Evolutionary conservation across 164 flowering plant species (phyloP), one percentile per base, ranked within the genome.

Genomic region (Dillenia suffruticosa): DNA sequence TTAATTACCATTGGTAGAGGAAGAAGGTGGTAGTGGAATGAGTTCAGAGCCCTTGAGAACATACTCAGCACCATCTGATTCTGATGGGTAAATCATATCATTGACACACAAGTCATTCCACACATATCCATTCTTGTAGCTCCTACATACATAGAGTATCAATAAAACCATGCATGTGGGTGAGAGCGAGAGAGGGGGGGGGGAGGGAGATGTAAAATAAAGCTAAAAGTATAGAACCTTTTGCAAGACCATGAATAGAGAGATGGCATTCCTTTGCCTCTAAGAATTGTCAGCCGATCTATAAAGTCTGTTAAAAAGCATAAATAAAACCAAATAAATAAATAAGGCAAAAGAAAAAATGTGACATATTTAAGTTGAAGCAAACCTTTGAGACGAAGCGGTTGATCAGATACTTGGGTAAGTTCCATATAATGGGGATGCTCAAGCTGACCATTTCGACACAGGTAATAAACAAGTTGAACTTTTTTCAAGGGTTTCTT

Each of bases 181-280:
- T 1, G 22, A 19, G 22, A 19, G 15, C 16, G 59, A 22, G 9
- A 13, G 14, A 54, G 15, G 9, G 54, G 0, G 17, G 12, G 32
- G 24, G 44, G 15, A 12, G 12, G 0, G 11, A 51, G 44, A 49
- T 11, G 17, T 13, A 24, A 26, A 26, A 15, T 52, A 47, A 62
- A 46, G 47, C 46, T 12, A 26, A 40, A 44, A 45, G 2, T 7
- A 9, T 2, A 9, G 47, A 22, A 88, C 97, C 97, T 90, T 77
- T 92, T 92, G 76, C 91, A 86, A 49, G 97, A 88, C 98, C 98
- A 93, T 11, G 98, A 88, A 67, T 87, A 93, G 19, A 83, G 78
- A 9, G 85, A 76, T 5, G 96, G 92, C 97, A 93, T 85, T 58
- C 81, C 85, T 74, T 73, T 90, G 19, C 98, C 98, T 76, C 98